Evolutionary conservation across 2,329 filamentous ascomycete genomes (phyloP).

Genomic region (Cladosporium sp.): DNA sequence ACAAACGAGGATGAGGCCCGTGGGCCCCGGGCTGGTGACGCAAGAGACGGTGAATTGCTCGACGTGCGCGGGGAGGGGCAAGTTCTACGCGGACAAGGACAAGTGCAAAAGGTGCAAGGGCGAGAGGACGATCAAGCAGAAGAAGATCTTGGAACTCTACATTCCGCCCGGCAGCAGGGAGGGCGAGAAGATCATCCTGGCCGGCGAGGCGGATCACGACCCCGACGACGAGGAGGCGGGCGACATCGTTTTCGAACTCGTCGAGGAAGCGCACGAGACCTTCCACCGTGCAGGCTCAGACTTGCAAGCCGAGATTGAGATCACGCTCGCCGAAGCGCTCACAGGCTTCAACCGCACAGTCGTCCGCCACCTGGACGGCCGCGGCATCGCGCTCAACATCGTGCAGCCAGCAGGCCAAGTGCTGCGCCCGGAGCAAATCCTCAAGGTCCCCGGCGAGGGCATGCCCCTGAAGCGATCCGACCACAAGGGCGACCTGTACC

Average conservation of each 20-base stretch:
- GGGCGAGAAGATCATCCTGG: slow-evolving; percentile 83
- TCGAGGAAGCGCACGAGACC: slow-evolving; percentile 73
- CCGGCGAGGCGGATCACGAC: slow-evolving; percentile 90
- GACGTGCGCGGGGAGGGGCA: slow-evolving; percentile 79
- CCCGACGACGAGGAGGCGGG: slow-evolving; percentile 87
- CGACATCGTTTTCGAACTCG: slow-evolving; percentile 85
- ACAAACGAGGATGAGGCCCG: slow-evolving; percentile 72
- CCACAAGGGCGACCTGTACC: slow-evolving; percentile 77
- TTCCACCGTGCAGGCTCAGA: slow-evolving; percentile 85
- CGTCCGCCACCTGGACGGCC: slow-evolving; percentile 86
- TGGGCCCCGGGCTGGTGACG: slow-evolving; percentile 82
- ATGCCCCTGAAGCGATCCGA: slow-evolving; percentile 93
- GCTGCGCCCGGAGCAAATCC: slow-evolving; percentile 74
- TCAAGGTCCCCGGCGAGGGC: slow-evolving; percentile 84
- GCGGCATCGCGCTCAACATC: slow-evolving; percentile 78
- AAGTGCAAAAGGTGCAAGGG: slow-evolving; percentile 99
- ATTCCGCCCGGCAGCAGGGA: slow-evolving; percentile 77
- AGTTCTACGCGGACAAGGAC: slow-evolving; percentile 91
- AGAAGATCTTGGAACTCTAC: slow-evolving; percentile 94
- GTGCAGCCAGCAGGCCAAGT: slow-evolving; percentile 69
- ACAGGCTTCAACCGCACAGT: slow-evolving; percentile 88
- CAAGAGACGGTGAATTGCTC: slow-evolving; percentile 76
- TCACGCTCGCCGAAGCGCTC: slow-evolving; percentile 80
- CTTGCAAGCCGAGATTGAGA: slow-evolving; percentile 72
- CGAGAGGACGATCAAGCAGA: slow-evolving; percentile 77